phyloP scores from a whole-genome alignment of 352 stramenopile species.

The Phytophthora sp. region DNA sequence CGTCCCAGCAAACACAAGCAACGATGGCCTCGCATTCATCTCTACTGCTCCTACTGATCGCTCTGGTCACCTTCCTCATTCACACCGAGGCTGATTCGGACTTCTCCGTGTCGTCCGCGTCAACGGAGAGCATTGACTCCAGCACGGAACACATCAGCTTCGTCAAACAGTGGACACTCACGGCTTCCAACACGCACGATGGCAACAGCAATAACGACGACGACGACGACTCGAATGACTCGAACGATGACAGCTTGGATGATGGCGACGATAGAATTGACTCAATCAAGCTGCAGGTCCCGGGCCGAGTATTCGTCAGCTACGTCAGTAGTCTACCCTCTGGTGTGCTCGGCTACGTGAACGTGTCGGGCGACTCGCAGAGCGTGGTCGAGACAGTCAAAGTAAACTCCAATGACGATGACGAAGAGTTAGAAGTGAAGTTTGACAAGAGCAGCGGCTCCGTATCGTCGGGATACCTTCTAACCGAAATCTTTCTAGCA shows the following conservation, averaged over 20 bases:
- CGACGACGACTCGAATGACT: constrained; percentile 21
- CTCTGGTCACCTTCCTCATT: background rate
- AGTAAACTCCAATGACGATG: constrained; percentile 22
- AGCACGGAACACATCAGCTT: constrained; percentile 22
- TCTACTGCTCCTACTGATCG: constrained; percentile 1
- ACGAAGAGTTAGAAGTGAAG: constrained; percentile 30
- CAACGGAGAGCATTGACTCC: constrained; percentile 17
- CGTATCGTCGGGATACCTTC: constrained; percentile 12
- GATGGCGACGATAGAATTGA: constrained; percentile 29
- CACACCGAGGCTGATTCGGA: constrained; percentile 13
- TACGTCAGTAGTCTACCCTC: constrained; percentile 17
- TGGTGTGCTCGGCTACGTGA: constrained; percentile 37
- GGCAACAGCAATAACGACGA: constrained; percentile 12
- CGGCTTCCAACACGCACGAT: constrained; percentile 10
- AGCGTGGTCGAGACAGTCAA: constrained; percentile 22
- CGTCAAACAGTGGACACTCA: constrained; percentile 40
- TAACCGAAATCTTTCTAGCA: constrained; percentile 36
- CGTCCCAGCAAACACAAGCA: background rate
- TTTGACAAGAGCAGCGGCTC: constrained; percentile 16
- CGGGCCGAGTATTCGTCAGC: constrained; percentile 34
- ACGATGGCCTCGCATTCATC: constrained; percentile 9
- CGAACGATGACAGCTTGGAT: constrained; percentile 19
- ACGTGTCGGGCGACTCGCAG: constrained; percentile 28
- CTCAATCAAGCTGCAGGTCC: constrained; percentile 30
- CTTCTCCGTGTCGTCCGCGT: constrained; percentile 26